Evolutionary conservation across 164 flowering plant species (phyloP).

Genomic region (Chimonanthus praecox): DNA sequence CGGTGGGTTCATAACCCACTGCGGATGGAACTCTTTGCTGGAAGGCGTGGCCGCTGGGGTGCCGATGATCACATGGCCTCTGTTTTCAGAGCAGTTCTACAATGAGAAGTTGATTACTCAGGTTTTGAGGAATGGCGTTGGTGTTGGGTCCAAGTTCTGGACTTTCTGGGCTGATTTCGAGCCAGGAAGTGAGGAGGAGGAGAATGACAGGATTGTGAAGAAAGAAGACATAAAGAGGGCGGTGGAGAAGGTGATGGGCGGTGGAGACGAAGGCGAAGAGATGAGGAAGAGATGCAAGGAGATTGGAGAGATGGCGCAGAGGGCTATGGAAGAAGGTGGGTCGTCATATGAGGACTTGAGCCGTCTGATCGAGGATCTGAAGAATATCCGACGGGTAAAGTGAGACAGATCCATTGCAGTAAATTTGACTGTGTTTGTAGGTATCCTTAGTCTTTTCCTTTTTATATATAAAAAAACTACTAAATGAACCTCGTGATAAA

Average conservation of each 20-base stretch:
- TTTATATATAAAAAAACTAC: no score
- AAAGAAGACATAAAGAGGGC: neutral
- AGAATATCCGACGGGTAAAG: neutral
- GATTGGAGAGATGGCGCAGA: neutral
- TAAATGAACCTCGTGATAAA: no score
- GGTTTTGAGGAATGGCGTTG: constrained; percentile 32
- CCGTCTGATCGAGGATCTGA: constrained; percentile 15
- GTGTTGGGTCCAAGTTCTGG: constrained; percentile 16
- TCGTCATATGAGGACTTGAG: constrained; percentile 22
- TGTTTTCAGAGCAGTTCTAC: constrained; percentile 48
- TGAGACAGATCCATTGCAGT: no score
- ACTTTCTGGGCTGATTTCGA: no score
- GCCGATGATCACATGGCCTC: constrained; percentile 65
- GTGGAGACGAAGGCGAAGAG: neutral
- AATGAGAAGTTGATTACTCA: constrained; percentile 48
- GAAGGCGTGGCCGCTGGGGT: constrained; percentile 44
- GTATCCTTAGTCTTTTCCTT: no score
- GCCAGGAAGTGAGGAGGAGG: no score
- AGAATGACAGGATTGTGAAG: no score
- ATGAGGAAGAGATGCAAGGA: neutral
- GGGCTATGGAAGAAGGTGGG: constrained; percentile 18
- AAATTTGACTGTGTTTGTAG: no score
- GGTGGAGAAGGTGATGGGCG: neutral
- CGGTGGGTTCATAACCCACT: constrained; percentile 58
- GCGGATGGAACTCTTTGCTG: constrained; percentile 67